Conservation (phyloP, 1,284 basidiomycete genomes). For the Inonotus hispidus region DNA sequence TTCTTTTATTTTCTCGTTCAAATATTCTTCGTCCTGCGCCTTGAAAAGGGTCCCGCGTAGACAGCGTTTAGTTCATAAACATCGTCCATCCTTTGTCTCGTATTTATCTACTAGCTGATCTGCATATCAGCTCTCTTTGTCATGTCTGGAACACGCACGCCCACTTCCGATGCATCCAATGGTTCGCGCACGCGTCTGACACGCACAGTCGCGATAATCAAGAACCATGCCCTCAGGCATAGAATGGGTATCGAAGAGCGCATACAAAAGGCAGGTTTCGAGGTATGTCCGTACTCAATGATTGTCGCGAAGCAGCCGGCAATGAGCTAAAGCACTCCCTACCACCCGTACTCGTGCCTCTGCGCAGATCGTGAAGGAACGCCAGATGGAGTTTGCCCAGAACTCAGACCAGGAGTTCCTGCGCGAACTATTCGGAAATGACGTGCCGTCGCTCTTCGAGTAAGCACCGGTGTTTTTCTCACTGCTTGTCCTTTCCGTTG, state of each 20-base stretch:
- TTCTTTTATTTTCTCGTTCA: background rate
- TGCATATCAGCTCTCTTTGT: background rate
- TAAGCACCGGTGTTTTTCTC: slow-evolving; percentile 26
- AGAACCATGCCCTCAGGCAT: slow-evolving; percentile 61
- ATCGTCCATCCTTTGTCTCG: too few relatives aligned
- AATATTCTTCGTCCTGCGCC: background rate
- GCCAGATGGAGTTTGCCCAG: slow-evolving; percentile 77
- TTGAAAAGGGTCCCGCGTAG: background rate
- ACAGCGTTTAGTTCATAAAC: too few relatives aligned
- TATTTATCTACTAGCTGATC: background rate
- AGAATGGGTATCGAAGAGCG: slow-evolving; percentile 71
- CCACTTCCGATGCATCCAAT: slow-evolving; percentile 9
- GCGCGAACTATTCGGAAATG: slow-evolving; percentile 70
- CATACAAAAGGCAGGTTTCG: slow-evolving; percentile 71
- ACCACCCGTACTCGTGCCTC: background rate
- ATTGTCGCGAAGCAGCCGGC: background rate
- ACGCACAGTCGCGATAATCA: slow-evolving; percentile 74
- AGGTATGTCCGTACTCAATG: slow-evolving; percentile 41
- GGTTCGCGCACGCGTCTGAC: slow-evolving; percentile 30
- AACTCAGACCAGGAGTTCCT: slow-evolving; percentile 73
- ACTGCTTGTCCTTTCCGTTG: background rate
- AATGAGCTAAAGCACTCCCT: slow-evolving; percentile 1
- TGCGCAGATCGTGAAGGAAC: slow-evolving; percentile 68
- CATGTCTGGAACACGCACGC: slow-evolving; percentile 15
- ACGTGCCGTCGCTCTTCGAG: slow-evolving; percentile 68